Evolutionary conservation across 352 stramenopile genomes (phyloP), one percentile per base, ranked within the genome.

Genomic region (Pythium aquatile): DNA sequence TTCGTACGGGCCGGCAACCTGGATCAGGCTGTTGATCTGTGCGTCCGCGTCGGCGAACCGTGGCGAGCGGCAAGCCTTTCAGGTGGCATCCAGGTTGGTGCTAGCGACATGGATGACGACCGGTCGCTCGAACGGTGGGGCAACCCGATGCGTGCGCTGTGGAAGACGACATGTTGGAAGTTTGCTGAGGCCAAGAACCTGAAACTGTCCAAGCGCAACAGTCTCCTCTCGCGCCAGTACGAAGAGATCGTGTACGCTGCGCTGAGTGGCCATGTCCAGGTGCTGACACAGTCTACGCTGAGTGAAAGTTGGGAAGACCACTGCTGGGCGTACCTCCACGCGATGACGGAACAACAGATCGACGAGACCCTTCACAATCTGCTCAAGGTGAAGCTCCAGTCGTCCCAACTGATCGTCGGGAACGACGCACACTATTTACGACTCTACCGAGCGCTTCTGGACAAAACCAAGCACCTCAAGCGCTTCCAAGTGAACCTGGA

Each of bases 91-190:
- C 73, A 73, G 7, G 69, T 87, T 58, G 87, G 85, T 16, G 85
- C 75, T 0, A 84, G 75, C 56, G 78, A 85, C 51, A 76, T 61
- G 13, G 83, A 78, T 46, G 79, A 90, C 26, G 78, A 88, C 47
- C 46, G 72, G 58, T 59, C 60, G 2, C 42, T 94, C 16, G 81
- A 88, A 35, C 80, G 87, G 24, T 94, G 85, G 85, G 87, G 87
- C 8, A 96, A 96, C 58, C 87, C 87, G 1, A 76, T 87, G 59
- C 83, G 83, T n/a, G 82, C 83, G 6, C 62, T 94, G 9, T 96
- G 87, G 87, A 96, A 96, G 55, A 73, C 80, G n/a, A 90, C 85
- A 55, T 96, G 85, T 66, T 96, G 87, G 87, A 78, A 85, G 46
- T 82, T 94, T 44, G 85, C 86, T 0, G 84, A 95, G 53, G 76